Evolutionary conservation across 2,329 filamentous ascomycete species (phyloP), one percentile per base, ranked within the genome.

Genomic region (Amylocarpus encephaloides): DNA sequence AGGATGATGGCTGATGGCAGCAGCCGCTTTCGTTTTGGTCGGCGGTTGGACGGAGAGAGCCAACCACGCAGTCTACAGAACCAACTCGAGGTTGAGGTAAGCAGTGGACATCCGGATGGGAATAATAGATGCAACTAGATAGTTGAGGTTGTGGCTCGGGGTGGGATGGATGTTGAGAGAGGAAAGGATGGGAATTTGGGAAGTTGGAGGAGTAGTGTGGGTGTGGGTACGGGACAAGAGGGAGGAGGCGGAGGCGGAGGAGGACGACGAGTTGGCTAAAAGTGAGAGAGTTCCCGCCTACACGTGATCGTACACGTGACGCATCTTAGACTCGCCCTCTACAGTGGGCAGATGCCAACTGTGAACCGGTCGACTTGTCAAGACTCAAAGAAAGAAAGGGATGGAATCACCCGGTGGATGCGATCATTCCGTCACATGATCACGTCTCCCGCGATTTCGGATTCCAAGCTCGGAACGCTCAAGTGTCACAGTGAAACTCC

Each of bases 61-160:
- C 12, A 36, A 36, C 12, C 34, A 16, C 34, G 3, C 9, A 4
- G 10, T 43, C 44, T 29, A 47, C 44, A 15, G n/a, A 26, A 26
- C 22, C 22, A 29, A 30, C 34, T 47, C n/a, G 44, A 39, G n/a
- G 16, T 16, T n/a, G 16, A 22, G 15, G 22, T n/a, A 15, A 22
- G 39, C 18, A 26, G 46, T 42, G 36, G 46, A 48, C 46, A 48
- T 48, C 35, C 46, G 46, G 38, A n/a, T 48, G 29, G 15, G 38
- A 38, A 15, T 48, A 38, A 15, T 48, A 5, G 26, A 10, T 32
- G 35, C 22, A 16, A 19, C 7, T 32, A 10, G 26, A 11, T 22
- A 15, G 35, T 12, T 16, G 19, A 34, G 38, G 18, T 41, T 11
- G 13, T 41, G 3, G 38, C 18, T 4, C n/a, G 7, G 46, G 12